Base-by-base conservation (phyloP, 1,284 basidiomycete genomes). In the Sporisorium reilianum region DNA sequence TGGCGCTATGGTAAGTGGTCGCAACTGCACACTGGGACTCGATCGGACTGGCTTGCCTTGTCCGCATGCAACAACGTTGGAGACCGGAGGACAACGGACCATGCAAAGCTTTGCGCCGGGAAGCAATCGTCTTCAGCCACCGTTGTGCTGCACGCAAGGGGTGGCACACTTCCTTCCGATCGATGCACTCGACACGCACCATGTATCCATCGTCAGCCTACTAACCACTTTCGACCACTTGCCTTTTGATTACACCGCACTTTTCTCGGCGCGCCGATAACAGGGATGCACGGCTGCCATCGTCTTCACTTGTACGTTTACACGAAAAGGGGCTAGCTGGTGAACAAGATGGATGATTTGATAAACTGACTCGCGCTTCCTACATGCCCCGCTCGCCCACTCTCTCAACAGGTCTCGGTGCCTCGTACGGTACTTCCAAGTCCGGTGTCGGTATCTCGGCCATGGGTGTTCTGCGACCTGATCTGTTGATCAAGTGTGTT, bases 371-470 rank as follows among this genome's bases (percentile, higher is more conserved):
- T 18, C n/a, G n/a, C n/a, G n/a, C n/a, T n/a, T n/a, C n/a, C n/a
- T n/a, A n/a, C n/a, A n/a, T n/a, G n/a, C n/a, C n/a, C n/a, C n/a
- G n/a, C 28, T 50, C 16, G 36, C 16, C 25, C 59, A 0, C 36
- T 8, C 26, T 16, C 26, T 6, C 41, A 36, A 26, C 66, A 83
- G 88, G 95, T 75, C 88, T 97, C 48, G 96, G 97, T 75, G 96
- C 96, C 70, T 95, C 96, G 20, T 95, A 94, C 86, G 97, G 97
- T 45, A 99, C 97, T 0, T 90, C 95, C 52, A 99, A 99, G 87
- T 90, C 96, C 50, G 97, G 97, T 50, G 97, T 99, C 80, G 97
- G 96, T 57, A 99, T 99, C 85, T 92, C 96, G 66, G 97, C 96
- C 53, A 87, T 99, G 75, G 96, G 95, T 77, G 91, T 92, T 64